A percentile compares a stretch with the other conserved stretches of the same genome.
Conservation (phyloP, 2,329 filamentous ascomycete species). For the Fusarium annulatum region DNA sequence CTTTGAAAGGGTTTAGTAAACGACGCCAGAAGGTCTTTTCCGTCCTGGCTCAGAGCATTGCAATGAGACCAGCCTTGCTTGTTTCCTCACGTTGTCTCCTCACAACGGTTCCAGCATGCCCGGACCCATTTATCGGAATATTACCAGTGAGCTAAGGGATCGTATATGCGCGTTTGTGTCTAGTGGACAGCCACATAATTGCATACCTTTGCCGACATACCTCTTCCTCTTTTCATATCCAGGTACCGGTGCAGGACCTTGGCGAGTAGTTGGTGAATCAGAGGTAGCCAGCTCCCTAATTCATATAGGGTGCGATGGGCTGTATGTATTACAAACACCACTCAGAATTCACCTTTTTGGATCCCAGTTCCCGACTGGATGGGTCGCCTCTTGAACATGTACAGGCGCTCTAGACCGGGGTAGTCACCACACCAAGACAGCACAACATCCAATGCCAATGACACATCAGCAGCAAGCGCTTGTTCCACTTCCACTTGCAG, state of each 20-base stretch:
- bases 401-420: slow-evolving; percentile 29
- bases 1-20: not conserved
- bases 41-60: not conserved
- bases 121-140: slow-evolving; percentile 1
- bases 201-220: slow-evolving; percentile 2
- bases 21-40: slow-evolving; percentile 1
- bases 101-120: slow-evolving; percentile 12
- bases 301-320: slow-evolving; percentile 5
- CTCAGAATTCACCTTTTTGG: not conserved
- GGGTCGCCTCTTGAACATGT: slow-evolving; percentile 28
- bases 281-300: not conserved
- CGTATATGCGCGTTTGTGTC: slow-evolving; percentile 24
- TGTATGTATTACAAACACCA: not conserved
- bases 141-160: slow-evolving; percentile 4
- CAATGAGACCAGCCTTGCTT: not conserved
- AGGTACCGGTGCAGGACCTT: not conserved
- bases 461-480: slow-evolving; percentile 22
- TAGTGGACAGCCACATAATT: slow-evolving; percentile 22
- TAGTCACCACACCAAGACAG: slow-evolving; percentile 21
- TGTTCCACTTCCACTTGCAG: slow-evolving; percentile 15
- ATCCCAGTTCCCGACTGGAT: slow-evolving; percentile 30
- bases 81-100: slow-evolving; percentile 6
- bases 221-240: not conserved
- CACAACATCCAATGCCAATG: slow-evolving; percentile 24
- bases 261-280: not conserved